Conservation (phyloP, 106 monocot species). For the Dioscorea alata region DNA sequence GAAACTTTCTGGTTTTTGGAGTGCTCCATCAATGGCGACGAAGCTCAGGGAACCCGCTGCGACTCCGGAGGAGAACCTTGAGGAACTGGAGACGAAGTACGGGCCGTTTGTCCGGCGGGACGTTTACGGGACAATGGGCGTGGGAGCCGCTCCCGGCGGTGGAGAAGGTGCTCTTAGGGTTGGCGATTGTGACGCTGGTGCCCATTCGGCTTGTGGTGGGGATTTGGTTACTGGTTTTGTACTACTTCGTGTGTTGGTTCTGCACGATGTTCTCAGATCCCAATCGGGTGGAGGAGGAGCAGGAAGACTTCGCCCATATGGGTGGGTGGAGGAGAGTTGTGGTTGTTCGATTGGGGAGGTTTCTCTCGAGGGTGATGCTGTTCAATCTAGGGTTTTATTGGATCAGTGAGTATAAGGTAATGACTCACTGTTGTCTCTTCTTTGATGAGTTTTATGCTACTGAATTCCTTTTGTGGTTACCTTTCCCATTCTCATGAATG, state of each 20-base stretch:
- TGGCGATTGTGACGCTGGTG: slow-evolving; percentile 59
- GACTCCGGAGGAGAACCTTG: slow-evolving; percentile 11
- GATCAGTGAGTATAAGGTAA: slow-evolving; percentile 55
- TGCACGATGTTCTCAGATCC: slow-evolving; percentile 72
- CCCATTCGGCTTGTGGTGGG: slow-evolving; percentile 64
- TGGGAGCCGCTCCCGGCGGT: slow-evolving; percentile 33
- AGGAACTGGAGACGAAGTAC: slow-evolving; percentile 63
- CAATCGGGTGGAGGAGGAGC: slow-evolving; percentile 41
- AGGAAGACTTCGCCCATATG: slow-evolving; percentile 61
- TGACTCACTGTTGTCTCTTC: neutral
- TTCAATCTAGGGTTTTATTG: slow-evolving; percentile 77
- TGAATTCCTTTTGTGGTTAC: neutral
- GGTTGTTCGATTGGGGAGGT: slow-evolving; percentile 50
- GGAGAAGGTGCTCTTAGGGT: slow-evolving; percentile 57
- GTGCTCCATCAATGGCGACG: too few relatives aligned
- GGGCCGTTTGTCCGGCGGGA: slow-evolving; percentile 68
- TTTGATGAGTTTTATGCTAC: neutral
- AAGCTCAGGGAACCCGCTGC: slow-evolving; percentile 15
- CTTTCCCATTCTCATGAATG: neutral
- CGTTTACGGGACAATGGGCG: slow-evolving; percentile 62
- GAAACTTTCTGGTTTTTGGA: too few relatives aligned
- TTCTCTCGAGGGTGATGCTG: slow-evolving; percentile 56
- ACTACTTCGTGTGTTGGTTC: slow-evolving; percentile 71
- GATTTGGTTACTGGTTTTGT: slow-evolving; percentile 40
- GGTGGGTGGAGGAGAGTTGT: slow-evolving; percentile 68